Conservation (phyloP, 441 rosid genomes). For the Gossypium davidsonii region DNA sequence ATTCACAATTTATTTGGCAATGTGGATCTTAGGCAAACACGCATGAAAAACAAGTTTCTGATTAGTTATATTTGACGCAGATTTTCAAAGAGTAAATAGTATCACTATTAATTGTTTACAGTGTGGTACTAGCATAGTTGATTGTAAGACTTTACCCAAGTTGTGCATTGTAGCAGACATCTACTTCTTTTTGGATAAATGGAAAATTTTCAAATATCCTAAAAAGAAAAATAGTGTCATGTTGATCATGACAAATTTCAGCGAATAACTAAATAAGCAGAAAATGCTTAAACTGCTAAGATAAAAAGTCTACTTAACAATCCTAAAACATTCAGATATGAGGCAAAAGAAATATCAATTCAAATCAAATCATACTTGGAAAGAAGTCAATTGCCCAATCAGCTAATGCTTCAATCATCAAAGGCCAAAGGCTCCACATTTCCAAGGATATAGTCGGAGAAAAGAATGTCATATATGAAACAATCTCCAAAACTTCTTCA, state of each 20-base stretch:
- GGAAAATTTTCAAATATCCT: no score
- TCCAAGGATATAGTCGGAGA: slow-evolving; percentile 91
- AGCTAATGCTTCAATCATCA: slow-evolving; percentile 82
- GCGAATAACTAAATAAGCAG: neutral
- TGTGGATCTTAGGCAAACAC: neutral
- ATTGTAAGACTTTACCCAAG: no score
- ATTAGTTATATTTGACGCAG: neutral
- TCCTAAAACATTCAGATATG: neutral
- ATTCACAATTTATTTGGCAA: neutral
- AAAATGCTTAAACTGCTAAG: no score
- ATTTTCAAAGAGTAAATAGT: neutral
- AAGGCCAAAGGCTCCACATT: slow-evolving; percentile 99
- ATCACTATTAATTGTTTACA: no score
- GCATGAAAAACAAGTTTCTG: neutral
- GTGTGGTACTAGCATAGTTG: no score
- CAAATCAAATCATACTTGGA: slow-evolving; percentile 52
- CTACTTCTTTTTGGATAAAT: no score
- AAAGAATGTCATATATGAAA: slow-evolving; percentile 87
- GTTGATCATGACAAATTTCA: neutral
- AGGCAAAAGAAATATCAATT: neutral
- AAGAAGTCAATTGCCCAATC: slow-evolving; percentile 99
- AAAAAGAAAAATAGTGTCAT: no score
- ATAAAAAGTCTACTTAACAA: neutral
- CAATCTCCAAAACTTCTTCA: slow-evolving; percentile 97
- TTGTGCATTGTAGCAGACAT: no score